Base-by-base conservation (phyloP, 192 early-diverging fungal species). In the Coemansia sp. region DNA sequence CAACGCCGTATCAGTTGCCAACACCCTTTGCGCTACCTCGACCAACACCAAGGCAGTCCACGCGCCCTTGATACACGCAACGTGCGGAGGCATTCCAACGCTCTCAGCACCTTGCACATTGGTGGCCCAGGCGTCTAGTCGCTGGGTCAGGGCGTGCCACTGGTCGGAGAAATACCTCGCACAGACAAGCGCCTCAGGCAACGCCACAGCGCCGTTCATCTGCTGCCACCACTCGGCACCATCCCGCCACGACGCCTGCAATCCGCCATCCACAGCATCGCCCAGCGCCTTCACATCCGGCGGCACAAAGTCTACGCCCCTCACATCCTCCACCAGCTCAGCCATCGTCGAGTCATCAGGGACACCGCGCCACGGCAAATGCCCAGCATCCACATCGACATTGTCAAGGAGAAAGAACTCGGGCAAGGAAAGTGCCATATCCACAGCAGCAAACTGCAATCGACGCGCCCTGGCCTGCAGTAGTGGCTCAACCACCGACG, bases 211-310 rank as follows among this genome's bases (percentile, higher is more conserved):
- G 15, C 73, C 81, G 52, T 58, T 63, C 69, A 83, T 69, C 75
- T 73, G 76, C 73, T 43, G 64, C 81, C 81, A 83, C 81, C 81
- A 83, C 24, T n/a, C 67, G 44, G 72, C 67, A 20, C 68, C 75
- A 13, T 78, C 76, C 12, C 50, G 43, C 76, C 81, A 83, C 38
- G 70, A 62, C 34, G 29, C 43, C 58, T 50, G 66, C 66, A 83
- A 49, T 20, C 31, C 62, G 10, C 24, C 46, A 38, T 24, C 62
- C 1, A 83, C 62, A 3, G 18, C 39, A 2, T 18, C 34, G 41
- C 58, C 66, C 66, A 83, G 53, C 15, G 47, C 39, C 1, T 53
- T 64, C 20, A 65, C 76, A 0, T 57, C 62, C n/a, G 47, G 9
- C 11, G 75, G 81, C 67, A 44, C 60, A n/a, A 72, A 55, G n/a